Base-by-base conservation (phyloP, 306 rosid genomes). In the Cucumis melo region DNA sequence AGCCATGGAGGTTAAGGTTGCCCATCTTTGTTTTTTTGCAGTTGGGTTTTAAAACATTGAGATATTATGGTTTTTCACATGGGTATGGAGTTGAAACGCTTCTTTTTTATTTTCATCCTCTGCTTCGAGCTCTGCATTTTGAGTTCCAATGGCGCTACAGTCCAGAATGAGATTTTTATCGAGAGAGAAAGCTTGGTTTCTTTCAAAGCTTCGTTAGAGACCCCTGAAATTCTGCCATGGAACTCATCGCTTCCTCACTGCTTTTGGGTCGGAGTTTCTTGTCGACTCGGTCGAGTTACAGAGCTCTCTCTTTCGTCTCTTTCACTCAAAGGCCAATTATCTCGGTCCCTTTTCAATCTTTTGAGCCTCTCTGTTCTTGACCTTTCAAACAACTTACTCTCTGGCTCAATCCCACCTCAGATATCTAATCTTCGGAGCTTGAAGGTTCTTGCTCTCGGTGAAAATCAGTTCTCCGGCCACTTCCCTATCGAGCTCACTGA, bases 241-340 rank as follows among this genome's bases (percentile, higher is more conserved):
- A 83, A 78, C 78, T 23, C 74, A 2, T 68, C 89, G 20, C 80
- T 82, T 14, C 82, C 89, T 0, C 91, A 87, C 84, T 95, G 99
- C 77, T 10, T 78, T 80, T 95, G 99, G 99, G 46, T 81, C 19
- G 99, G 97, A 10, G 88, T 95, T 15, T 58, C 87, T 1, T 95
- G 99, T 77, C 81, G 78, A 61, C 87, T 81, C 36, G 97, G 91
- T 80, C 92, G 89, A 81, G 97, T 92, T 82, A 82, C 82, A 77
- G 79, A 84, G 27, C 87, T 95, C 60, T 39, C 84, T 60, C 96
- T 95, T 23, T 86, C 98, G 0, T 12, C 85, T 34, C 72, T 1
- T 63, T 57, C 67, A 56, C 96, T 95, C 59, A 65, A 15, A 48
- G 96, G 97, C 54, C 79, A 72, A 0, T 82, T 95, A 8, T 74